Base-by-base conservation (phyloP, 2,329 filamentous ascomycete genomes). In the Fusarium camptoceras region DNA sequence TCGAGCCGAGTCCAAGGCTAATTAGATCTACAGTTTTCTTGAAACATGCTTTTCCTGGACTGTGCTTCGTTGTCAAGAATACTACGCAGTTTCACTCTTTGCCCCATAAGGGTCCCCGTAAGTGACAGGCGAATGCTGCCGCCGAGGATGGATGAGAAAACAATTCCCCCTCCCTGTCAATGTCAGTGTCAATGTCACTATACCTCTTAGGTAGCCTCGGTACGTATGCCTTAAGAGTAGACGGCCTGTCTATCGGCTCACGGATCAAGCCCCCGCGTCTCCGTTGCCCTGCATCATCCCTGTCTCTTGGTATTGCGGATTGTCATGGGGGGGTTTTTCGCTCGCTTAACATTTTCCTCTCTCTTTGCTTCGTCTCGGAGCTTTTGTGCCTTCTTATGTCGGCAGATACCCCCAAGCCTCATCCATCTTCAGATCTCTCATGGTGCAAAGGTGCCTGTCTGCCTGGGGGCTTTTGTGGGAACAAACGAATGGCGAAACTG, bases 231-330 rank as follows among this genome's bases (percentile, higher is more conserved):
- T 41, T 34, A 24, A 24, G 18, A 24, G 41, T 46, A n/a, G 18
- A 28, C 25, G 24, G 49, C 37, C 49, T 51, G 49, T 51, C 47
- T 37, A 51, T 51, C 62, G 64, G 64, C 64, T 31, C 39, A 47
- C 62, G 64, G 63, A 62, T 66, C 49, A 61, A 66, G 37, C 41
- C 55, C 54, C 62, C 62, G 64, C 55, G 55, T 47, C 48, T 61
- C 55, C 55, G n/a, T 61, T 61, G 25, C 42, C 42, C 24, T 65
- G 27, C 46, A 59, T 47, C 44, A 65, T 47, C 44, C 37, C 47
- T 43, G 46, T 24, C 47, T 31, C 41, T 44, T 50, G 61, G 51
- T 50, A 39, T 58, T 47, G 27, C 41, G 37, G 55, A 58, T 34
- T 64, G 24, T n/a, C 34, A 48, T 50, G 53, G 39, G 53, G 31